A percentile compares a stretch with the other conserved stretches of the same genome.
phyloP scores from a whole-genome alignment of 2,329 filamentous ascomycete genomes.

The Ceratocystis smalleyi region DNA sequence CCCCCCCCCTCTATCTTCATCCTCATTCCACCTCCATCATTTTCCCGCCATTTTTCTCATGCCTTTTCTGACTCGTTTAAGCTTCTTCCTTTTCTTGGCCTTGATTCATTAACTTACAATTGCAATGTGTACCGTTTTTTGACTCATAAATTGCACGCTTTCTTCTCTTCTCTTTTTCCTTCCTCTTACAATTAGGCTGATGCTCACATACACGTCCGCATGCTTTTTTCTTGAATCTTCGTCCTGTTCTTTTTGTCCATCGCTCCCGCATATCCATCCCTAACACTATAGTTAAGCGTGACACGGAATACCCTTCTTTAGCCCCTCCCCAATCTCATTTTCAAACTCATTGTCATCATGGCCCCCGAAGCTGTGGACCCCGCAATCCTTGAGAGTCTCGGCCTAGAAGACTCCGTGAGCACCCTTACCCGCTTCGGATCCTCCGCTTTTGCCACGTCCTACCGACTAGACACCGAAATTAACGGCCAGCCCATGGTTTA shows the following conservation, averaged over 20 bases:
- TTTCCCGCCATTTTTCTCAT: neutral
- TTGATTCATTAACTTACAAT: neutral
- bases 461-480: conserved; percentile 34
- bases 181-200: neutral
- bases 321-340: neutral
- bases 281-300: neutral
- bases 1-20: neutral
- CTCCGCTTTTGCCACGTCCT: conserved; percentile 54
- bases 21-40: neutral
- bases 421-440: conserved; percentile 46
- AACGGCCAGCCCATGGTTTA: conserved; percentile 39
- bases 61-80: neutral
- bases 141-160: neutral
- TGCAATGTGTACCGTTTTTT: neutral
- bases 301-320: neutral
- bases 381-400: conserved; percentile 45
- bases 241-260: neutral
- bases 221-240: neutral
- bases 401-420: conserved; percentile 38
- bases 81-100: neutral
- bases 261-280: neutral
- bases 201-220: neutral
- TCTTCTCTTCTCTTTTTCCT: neutral
- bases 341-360: conserved; percentile 4
- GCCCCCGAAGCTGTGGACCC: conserved; percentile 35